Base-by-base conservation (phyloP, 805 yeast genomes). In the Debaryomyces tyrocola region DNA sequence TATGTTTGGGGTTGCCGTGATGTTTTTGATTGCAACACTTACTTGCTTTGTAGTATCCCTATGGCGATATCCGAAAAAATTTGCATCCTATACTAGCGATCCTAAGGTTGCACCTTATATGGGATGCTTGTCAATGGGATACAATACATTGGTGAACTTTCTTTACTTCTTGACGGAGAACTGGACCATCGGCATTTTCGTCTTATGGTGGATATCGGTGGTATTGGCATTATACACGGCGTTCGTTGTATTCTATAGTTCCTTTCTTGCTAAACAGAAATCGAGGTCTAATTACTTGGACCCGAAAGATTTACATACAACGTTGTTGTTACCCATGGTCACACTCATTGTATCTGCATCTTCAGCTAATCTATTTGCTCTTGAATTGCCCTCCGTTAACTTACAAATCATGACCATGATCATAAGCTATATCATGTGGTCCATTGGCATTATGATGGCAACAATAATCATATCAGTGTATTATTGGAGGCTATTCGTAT, bases 81-180 rank as follows among this genome's bases (percentile, higher is more conserved):
- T 56, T 8, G 18, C 28, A 2, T 43, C 43, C 15, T 50, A 53
- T 38, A 63, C 67, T 44, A 43, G 58, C 17, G 67, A 69, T 45
- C 75, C 82, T 2, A 58, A 63, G 2, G 67, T 77, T 31, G 78
- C 83, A 39, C 82, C 83, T 2, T 88, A 83, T 55, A 68, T 88
- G 67, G 96, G 96, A 6, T 83, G 92, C 51, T 77, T 79, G 46
- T 83, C 89, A n/a, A 90, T 90, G 96, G 96, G 90, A 0, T 74
- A 74, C 51, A 75, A 81, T 8, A 82, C 96, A 2, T 63, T 90
- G 50, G 70, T 84, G 27, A 84, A 81, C 58, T 79, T 77, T 67
- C 63, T 85, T 21, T 74, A 73, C 49, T 62, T 60, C 31, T 50
- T 85, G 24, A 70, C 80, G 15, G 71, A 56, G 62, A 20, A 60